Percentiles rank a stretch among this genome's conserved stretches.
phyloP scores from a whole-genome alignment of 257 asterid genomes.

The Knoxia roxburghii region DNA sequence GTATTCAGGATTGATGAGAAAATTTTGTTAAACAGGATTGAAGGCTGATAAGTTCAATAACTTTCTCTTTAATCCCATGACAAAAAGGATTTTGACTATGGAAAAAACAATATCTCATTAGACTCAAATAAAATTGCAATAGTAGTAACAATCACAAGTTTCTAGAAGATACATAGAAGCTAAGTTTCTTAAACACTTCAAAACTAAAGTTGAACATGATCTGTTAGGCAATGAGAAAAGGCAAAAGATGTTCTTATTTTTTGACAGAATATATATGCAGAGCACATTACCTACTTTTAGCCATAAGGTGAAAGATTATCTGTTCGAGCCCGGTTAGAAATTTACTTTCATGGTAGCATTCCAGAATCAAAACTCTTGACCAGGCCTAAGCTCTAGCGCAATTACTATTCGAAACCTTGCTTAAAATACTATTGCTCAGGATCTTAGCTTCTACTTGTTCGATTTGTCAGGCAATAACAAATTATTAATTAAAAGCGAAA shows the following conservation, averaged over 20 bases:
- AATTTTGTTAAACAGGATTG: constrained; percentile 16
- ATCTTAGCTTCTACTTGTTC: too few species aligned
- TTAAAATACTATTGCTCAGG: too few species aligned
- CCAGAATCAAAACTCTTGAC: too few species aligned
- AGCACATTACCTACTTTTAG: too few species aligned
- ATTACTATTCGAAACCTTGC: too few species aligned
- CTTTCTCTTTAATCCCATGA: constrained; percentile 49
- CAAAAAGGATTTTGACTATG: constrained; percentile 52
- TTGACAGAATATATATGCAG: too few species aligned
- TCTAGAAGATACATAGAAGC: not conserved
- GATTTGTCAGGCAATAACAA: too few species aligned
- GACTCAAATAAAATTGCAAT: not conserved
- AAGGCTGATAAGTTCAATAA: constrained; percentile 65
- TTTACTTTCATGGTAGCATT: too few species aligned
- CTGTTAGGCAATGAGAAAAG: not conserved
- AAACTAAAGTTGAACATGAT: not conserved
- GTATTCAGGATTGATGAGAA: not conserved
- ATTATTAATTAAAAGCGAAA: too few species aligned
- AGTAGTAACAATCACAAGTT: not conserved
- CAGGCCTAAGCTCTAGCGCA: too few species aligned
- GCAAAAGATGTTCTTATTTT: not conserved
- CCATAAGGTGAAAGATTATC: too few species aligned
- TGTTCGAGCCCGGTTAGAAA: too few species aligned
- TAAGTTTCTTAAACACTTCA: not conserved
- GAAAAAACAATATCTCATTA: constrained; percentile 27